Percentiles rank a stretch among this genome's conserved stretches.
Evolutionary conservation across 306 rosid species (phyloP).

Genomic region (Alnus rubra): DNA sequence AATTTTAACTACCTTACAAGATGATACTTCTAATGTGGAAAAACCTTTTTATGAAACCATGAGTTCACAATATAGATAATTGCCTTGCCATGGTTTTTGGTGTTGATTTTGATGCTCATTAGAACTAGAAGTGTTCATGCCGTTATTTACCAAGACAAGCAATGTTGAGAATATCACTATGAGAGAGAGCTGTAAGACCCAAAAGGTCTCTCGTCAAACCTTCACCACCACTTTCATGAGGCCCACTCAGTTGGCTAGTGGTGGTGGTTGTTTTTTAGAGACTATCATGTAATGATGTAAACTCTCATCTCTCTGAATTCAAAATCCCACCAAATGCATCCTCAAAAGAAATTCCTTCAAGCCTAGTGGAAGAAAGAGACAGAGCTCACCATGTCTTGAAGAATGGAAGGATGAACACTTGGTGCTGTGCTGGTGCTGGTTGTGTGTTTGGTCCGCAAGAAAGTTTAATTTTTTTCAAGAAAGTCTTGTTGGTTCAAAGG

Average conservation of each 20-base stretch:
- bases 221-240: slow-evolving; percentile 31
- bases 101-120: slow-evolving; percentile 51
- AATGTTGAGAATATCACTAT: slow-evolving; percentile 64
- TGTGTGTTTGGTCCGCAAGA: neutral
- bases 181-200: slow-evolving; percentile 76
- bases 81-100: slow-evolving; percentile 78
- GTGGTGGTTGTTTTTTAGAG: slow-evolving; percentile 1
- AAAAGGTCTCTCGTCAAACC: slow-evolving; percentile 87
- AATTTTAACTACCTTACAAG: too few species aligned
- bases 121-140: slow-evolving; percentile 35
- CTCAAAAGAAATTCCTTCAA: slow-evolving; percentile 59
- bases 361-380: slow-evolving; percentile 45
- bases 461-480: neutral
- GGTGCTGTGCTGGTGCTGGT: neutral
- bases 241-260: too few species aligned
- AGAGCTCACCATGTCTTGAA: slow-evolving; percentile 60
- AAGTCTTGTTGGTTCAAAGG: neutral
- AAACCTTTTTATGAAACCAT: too few species aligned
- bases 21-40: too few species aligned
- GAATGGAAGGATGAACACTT: slow-evolving; percentile 31
- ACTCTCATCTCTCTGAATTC: slow-evolving; percentile 35
- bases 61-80: neutral
- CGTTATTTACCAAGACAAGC: slow-evolving; percentile 63
- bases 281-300: slow-evolving; percentile 2
- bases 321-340: slow-evolving; percentile 56